Conservation (phyloP, 345 rosid genomes). For the Leavenworthia alabamica region DNA sequence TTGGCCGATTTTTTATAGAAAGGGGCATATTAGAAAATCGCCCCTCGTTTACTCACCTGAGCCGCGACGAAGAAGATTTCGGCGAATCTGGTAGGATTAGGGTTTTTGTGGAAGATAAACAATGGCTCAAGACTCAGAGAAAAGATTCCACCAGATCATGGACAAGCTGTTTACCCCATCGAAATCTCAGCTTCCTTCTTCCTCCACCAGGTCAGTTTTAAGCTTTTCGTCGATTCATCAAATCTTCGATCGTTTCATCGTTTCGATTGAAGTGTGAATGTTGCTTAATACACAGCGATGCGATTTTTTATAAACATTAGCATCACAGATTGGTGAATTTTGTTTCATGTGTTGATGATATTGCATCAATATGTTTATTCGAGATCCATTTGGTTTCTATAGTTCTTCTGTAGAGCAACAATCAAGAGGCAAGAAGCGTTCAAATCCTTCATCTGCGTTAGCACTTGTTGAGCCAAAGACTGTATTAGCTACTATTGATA, state of each 20-base stretch:
- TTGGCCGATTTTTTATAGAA: too few relatives aligned
- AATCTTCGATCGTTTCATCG: background rate
- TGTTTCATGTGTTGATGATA: background rate
- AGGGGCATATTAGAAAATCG: too few relatives aligned
- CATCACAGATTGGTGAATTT: background rate
- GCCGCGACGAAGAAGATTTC: too few relatives aligned
- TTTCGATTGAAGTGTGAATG: background rate
- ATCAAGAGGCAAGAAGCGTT: conserved; percentile 56
- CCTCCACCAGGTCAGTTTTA: conserved; percentile 43
- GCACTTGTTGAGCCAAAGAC: conserved; percentile 46
- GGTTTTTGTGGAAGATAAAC: background rate
- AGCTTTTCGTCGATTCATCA: background rate
- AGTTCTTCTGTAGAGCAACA: conserved; percentile 38
- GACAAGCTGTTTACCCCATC: conserved; percentile 65
- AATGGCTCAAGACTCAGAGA: conserved; percentile 73
- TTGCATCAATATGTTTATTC: background rate
- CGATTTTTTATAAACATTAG: background rate
- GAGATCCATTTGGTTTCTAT: background rate
- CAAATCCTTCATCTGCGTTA: conserved; percentile 41
- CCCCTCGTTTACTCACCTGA: too few relatives aligned
- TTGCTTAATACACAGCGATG: background rate
- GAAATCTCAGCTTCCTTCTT: conserved; percentile 34
- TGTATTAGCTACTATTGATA: conserved; percentile 22
- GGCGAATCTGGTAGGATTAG: too few relatives aligned
- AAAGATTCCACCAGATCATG: conserved; percentile 79